These are phyloP conservation scores for Taphrina populina DNA, from an alignment of 1,139 yeast species.

Conservation along the genomic window DNA sequence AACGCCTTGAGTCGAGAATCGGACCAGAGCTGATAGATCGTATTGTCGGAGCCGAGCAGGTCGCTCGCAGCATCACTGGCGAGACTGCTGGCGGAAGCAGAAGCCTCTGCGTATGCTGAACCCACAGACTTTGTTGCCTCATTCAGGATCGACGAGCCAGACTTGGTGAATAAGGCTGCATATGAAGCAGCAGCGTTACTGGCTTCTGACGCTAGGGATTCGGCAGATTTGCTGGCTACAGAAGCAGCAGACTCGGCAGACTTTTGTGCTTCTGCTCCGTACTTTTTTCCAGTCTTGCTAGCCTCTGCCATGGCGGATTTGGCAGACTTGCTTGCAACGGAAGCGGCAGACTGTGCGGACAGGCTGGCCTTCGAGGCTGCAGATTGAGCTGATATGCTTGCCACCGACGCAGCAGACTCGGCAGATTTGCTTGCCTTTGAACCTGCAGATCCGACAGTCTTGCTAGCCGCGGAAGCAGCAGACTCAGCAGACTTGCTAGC, in stretches of 20 bases:
- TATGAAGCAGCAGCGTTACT: constrained; percentile 25
- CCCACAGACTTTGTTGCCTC: constrained; percentile 33
- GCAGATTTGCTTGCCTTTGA: constrained; percentile 28
- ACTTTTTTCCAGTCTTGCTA: constrained; percentile 18
- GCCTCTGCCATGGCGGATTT: constrained; percentile 19
- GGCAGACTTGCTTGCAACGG: constrained; percentile 25
- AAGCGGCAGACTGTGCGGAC: constrained; percentile 17
- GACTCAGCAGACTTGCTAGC: constrained; percentile 28
- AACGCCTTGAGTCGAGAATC: constrained; percentile 52
- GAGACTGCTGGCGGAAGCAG: constrained; percentile 33
- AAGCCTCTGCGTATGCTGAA: constrained; percentile 32
- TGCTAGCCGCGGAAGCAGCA: constrained; percentile 26
- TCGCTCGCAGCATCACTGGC: constrained; percentile 37
- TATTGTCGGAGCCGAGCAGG: constrained; percentile 29
- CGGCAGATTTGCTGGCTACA: constrained; percentile 22
- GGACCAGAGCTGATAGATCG: constrained; percentile 44
- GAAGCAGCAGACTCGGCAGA: constrained; percentile 25
- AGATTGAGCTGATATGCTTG: constrained; percentile 23
- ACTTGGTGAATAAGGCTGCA: not conserved
- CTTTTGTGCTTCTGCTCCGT: constrained; percentile 18
- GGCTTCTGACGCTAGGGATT: constrained; percentile 7
- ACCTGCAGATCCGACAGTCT: constrained; percentile 7
- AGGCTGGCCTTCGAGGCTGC: constrained; percentile 26
- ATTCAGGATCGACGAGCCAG: not conserved
- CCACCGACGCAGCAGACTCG: constrained; percentile 17